Percentiles rank a stretch among this genome's conserved stretches.
phyloP scores from a whole-genome alignment of 805 yeast species.

The Teunomyces pallodes region DNA sequence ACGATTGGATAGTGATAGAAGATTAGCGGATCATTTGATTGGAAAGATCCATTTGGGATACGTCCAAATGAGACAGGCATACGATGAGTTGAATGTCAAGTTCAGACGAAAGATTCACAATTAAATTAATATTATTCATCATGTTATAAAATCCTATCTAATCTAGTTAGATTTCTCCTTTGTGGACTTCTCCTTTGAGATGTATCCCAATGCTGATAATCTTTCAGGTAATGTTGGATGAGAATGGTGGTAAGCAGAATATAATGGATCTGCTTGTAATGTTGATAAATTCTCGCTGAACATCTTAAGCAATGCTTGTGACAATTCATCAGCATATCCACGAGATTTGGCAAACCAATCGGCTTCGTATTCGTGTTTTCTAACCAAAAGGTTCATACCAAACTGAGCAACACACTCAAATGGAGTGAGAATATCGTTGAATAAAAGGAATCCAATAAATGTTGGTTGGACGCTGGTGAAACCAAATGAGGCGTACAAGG shows the following conservation, averaged over 20 bases:
- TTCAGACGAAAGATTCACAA: slow-evolving; percentile 6
- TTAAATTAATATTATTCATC: no score
- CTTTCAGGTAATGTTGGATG: slow-evolving; percentile 94
- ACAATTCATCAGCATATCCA: slow-evolving; percentile 69
- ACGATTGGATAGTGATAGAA: slow-evolving; percentile 78
- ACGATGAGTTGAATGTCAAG: slow-evolving; percentile 34
- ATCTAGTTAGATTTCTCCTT: background rate
- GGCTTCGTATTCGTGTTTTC: slow-evolving; percentile 92
- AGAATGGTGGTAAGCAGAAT: slow-evolving; percentile 82
- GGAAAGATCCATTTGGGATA: slow-evolving; percentile 87
- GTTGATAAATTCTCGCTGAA: slow-evolving; percentile 79
- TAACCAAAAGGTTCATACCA: slow-evolving; percentile 63
- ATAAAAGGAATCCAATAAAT: slow-evolving; percentile 76
- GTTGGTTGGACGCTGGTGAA: slow-evolving; percentile 65
- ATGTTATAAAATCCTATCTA: background rate
- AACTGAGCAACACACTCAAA: slow-evolving; percentile 68
- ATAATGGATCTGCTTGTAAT: slow-evolving; percentile 88
- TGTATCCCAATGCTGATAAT: slow-evolving; percentile 64
- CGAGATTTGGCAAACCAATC: slow-evolving; percentile 77
- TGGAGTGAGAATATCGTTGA: slow-evolving; percentile 77
- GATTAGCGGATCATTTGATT: slow-evolving; percentile 84
- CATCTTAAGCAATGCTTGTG: slow-evolving; percentile 68
- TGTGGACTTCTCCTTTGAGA: background rate
- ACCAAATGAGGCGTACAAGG: slow-evolving; percentile 78
- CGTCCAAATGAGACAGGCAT: slow-evolving; percentile 65